A percentile compares a stretch with the other conserved stretches of the same genome.
Conservation (phyloP, 2,329 filamentous ascomycete species). For the Microsporum audouinii region DNA sequence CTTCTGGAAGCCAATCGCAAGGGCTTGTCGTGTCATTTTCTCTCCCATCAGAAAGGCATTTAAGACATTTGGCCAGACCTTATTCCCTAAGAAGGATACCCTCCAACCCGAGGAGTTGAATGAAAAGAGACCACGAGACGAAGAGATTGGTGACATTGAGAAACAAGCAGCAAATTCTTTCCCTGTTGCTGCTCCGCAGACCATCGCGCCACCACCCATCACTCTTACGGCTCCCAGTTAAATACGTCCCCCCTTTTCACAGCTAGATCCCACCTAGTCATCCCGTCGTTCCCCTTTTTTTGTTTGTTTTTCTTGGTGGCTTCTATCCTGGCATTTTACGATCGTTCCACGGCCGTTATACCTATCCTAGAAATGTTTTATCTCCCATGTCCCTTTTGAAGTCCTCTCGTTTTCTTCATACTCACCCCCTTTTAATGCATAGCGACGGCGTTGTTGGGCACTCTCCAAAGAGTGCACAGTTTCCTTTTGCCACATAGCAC, state of each 20-base stretch:
- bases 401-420: not conserved
- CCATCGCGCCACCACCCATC: conserved; percentile 25
- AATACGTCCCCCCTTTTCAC: not conserved
- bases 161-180: conserved; percentile 11
- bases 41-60: conserved; percentile 22
- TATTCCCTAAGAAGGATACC: conserved; percentile 10
- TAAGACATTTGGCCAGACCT: conserved; percentile 15
- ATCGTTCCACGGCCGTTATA: not conserved
- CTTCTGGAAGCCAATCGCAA: conserved; percentile 35
- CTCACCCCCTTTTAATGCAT: conserved; percentile 1
- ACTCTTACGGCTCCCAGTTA: conserved; percentile 28
- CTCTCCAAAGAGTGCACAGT: not conserved
- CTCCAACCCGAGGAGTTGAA: conserved; percentile 13
- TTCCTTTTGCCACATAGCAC: not conserved
- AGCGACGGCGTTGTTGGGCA: conserved; percentile 3
- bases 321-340: not conserved
- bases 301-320: not conserved
- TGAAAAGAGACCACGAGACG: conserved; percentile 10
- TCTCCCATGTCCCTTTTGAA: not conserved
- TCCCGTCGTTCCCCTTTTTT: not conserved
- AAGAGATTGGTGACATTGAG: conserved; percentile 9
- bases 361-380: not conserved
- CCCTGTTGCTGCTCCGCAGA: conserved; percentile 26
- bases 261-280: not conserved
- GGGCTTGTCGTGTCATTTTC: conserved; percentile 21